phyloP scores from a whole-genome alignment of 78 protist genomes.

The Mastigamoeba balamuthi region DNA sequence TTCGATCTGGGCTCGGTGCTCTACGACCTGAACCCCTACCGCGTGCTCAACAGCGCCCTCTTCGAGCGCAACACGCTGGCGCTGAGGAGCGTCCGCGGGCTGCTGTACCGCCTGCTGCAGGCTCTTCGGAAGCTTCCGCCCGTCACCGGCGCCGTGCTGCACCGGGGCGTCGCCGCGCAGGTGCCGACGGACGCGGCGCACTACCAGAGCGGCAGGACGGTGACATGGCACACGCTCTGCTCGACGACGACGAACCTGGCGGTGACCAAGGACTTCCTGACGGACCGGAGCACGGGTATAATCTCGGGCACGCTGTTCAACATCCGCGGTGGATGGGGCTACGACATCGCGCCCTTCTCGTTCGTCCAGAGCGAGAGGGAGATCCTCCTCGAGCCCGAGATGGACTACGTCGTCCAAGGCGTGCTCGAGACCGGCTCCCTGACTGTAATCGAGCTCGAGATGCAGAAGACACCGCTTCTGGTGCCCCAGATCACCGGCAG shows the following conservation, averaged over 20 bases:
- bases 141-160: not conserved
- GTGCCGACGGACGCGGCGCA: not conserved
- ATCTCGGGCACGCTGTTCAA: not conserved
- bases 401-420: not conserved
- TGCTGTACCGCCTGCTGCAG: not conserved
- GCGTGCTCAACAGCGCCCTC: not conserved
- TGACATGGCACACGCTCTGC: not conserved
- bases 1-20: not conserved
- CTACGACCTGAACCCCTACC: not conserved
- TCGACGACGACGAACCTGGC: not conserved
- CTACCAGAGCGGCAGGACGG: not conserved
- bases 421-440: not conserved
- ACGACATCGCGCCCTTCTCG: not conserved
- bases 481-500: too few relatives aligned
- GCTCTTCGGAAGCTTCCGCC: not conserved
- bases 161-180: not conserved
- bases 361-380: not conserved
- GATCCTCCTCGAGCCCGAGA: not conserved
- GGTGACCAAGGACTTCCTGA: not conserved
- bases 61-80: not conserved
- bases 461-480: not conserved
- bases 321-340: not conserved
- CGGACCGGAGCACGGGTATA: not conserved
- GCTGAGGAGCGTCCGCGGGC: not conserved
- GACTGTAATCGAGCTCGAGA: not conserved